Percentiles rank a stretch among this genome's conserved stretches.
Evolutionary conservation across 2,329 filamentous ascomycete species (phyloP).

Genomic region (Massarina eburnea): DNA sequence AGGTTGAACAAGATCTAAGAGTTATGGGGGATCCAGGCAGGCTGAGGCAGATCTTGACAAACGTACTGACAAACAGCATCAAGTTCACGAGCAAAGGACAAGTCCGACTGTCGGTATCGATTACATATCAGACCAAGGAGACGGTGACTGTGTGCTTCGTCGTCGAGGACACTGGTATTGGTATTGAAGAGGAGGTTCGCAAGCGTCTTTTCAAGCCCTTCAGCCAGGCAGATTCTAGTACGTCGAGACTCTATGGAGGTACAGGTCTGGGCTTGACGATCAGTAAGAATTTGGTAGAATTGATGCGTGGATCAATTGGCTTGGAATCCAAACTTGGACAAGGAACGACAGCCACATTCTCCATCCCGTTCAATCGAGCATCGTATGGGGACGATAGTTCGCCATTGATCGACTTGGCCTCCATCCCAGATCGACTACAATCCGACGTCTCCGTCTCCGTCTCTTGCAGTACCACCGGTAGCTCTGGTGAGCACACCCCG

Average conservation of each 20-base stretch:
- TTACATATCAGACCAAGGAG: constrained; percentile 65
- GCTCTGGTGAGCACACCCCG: constrained; percentile 62
- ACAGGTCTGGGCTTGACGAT: constrained; percentile 79
- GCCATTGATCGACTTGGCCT: constrained; percentile 62
- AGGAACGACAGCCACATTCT: constrained; percentile 75
- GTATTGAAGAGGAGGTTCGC: constrained; percentile 75
- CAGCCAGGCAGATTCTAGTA: constrained; percentile 79
- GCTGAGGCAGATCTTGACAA: constrained; percentile 80
- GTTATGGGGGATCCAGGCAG: constrained; percentile 86
- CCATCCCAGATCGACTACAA: constrained; percentile 67
- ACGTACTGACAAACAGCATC: constrained; percentile 63
- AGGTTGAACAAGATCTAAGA: constrained; percentile 68
- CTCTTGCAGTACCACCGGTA: no score
- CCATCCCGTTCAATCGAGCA: constrained; percentile 74
- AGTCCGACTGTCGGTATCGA: constrained; percentile 62
- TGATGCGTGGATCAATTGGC: constrained; percentile 77
- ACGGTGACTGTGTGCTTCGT: constrained; percentile 69
- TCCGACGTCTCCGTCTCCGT: constrained; percentile 62
- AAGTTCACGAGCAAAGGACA: constrained; percentile 44
- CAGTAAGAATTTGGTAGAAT: constrained; percentile 75
- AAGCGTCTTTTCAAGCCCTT: constrained; percentile 77
- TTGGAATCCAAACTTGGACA: constrained; percentile 67
- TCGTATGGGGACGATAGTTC: constrained; percentile 54
- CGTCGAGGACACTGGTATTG: constrained; percentile 77
- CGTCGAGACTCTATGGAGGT: constrained; percentile 75